A percentile compares a stretch with the other conserved stretches of the same genome.
Evolutionary conservation across 371 early-diverging fungal species (phyloP).

Genomic region (Smittium culicis): DNA sequence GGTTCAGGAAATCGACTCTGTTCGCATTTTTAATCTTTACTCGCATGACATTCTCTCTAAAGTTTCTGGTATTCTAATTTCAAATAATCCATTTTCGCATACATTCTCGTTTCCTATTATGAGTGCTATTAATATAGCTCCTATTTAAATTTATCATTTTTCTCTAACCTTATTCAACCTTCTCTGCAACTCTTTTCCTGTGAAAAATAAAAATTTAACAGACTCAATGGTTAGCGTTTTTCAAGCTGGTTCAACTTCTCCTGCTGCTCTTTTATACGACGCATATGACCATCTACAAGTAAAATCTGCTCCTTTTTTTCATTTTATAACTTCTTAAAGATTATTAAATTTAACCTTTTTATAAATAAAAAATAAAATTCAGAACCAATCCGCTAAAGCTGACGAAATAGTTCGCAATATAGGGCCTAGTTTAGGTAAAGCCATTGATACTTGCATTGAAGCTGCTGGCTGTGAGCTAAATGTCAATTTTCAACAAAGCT

Average conservation of each 20-base stretch:
- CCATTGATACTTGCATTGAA: conserved; percentile 82
- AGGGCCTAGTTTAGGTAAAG: conserved; percentile 57
- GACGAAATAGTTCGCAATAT: conserved; percentile 89
- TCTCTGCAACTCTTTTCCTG: background rate
- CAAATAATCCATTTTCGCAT: background rate
- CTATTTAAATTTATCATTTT: no score
- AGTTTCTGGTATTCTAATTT: conserved; percentile 32
- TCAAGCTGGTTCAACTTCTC: conserved; percentile 83
- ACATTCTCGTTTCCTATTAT: no score
- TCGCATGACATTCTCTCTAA: conserved; percentile 73
- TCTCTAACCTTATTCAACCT: no score
- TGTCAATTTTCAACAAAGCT: conserved; percentile 50
- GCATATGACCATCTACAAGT: conserved; percentile 81
- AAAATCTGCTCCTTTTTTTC: background rate
- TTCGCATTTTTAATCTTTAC: conserved; percentile 70
- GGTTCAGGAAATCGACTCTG: conserved; percentile 81
- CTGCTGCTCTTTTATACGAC: conserved; percentile 87
- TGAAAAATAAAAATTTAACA: background rate
- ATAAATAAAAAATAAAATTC: no score
- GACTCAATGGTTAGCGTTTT: conserved; percentile 69
- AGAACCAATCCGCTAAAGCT: conserved; percentile 51
- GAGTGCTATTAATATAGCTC: no score
- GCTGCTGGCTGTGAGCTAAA: conserved; percentile 85
- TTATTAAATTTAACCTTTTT: background rate
- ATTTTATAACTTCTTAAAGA: conserved; percentile 6